phyloP scores from a whole-genome alignment of 116 monocot genomes.

The Thalassia testudinum region DNA sequence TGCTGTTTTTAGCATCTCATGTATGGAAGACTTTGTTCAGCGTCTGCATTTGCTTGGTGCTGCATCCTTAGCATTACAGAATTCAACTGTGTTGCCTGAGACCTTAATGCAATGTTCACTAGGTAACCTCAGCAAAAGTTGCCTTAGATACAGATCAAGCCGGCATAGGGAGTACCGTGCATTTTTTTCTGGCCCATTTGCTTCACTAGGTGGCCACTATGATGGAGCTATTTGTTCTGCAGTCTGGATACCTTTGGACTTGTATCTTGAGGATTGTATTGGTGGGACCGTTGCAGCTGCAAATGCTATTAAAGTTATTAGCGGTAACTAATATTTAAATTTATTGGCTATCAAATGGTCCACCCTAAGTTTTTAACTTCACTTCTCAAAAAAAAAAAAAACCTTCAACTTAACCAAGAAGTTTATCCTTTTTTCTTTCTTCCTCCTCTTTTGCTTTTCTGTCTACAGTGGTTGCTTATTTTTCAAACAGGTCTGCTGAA shows the following conservation, averaged over 20 bases:
- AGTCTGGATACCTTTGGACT: slow-evolving; percentile 86
- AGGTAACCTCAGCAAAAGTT: slow-evolving; percentile 10
- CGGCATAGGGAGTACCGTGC: slow-evolving; percentile 14
- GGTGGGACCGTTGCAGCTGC: slow-evolving; percentile 66
- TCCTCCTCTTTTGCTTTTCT: neutral
- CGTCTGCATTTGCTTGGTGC: slow-evolving; percentile 37
- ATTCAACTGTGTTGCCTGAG: slow-evolving; percentile 35
- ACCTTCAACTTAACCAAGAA: too few species aligned
- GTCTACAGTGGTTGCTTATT: neutral
- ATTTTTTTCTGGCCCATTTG: slow-evolving; percentile 17
- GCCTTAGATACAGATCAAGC: slow-evolving; percentile 20
- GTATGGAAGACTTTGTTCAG: too few species aligned
- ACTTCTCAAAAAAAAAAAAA: too few species aligned
- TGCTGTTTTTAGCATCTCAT: too few species aligned
- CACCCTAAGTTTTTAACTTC: too few species aligned
- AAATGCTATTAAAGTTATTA: slow-evolving; percentile 84
- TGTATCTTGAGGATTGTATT: slow-evolving; percentile 89
- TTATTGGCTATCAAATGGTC: too few species aligned
- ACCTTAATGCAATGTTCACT: slow-evolving; percentile 7
- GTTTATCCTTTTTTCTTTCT: neutral
- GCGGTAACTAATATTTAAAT: slow-evolving; percentile 23
- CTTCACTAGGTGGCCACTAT: slow-evolving; percentile 29
- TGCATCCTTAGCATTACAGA: slow-evolving; percentile 50
- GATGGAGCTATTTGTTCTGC: slow-evolving; percentile 53
- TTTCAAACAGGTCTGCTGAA: slow-evolving; percentile 59